These are phyloP conservation scores for Penicillium cosmopolitanum DNA, from an alignment of 495 filamentous ascomycete genomes.

Conservation along the genomic window DNA sequence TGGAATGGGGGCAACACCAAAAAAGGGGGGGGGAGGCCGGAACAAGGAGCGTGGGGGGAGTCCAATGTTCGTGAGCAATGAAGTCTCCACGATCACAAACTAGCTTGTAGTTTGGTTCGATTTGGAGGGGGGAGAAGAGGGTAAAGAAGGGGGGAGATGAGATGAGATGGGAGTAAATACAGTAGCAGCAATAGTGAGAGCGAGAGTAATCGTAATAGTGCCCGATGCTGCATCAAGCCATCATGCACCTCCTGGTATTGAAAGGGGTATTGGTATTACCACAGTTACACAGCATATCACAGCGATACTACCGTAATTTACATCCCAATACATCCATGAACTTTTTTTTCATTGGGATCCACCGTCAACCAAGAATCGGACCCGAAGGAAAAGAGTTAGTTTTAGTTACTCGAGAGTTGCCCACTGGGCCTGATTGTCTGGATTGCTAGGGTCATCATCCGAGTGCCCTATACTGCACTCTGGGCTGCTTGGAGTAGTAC, in stretches of 20 bases:
- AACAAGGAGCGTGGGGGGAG: neutral
- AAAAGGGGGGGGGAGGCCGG: conserved; percentile 11
- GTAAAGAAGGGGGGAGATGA: conserved; percentile 6
- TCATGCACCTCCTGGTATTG: conserved; percentile 31
- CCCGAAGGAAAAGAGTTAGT: neutral
- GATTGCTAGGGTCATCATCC: neutral
- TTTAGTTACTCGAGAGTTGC: neutral
- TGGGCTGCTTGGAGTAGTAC: too few species aligned
- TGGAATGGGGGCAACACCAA: conserved; percentile 25
- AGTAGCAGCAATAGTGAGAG: too few species aligned
- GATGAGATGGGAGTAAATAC: conserved; percentile 1
- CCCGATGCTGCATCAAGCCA: conserved; percentile 4
- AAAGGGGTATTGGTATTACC: too few species aligned
- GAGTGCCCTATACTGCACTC: neutral
- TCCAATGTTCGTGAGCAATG: neutral
- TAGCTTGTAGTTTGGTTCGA: neutral
- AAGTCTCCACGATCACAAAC: neutral
- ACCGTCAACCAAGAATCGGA: neutral
- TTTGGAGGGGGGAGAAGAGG: conserved; percentile 6
- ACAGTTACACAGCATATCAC: neutral
- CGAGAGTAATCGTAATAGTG: too few species aligned
- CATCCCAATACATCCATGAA: neutral
- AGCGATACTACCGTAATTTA: neutral
- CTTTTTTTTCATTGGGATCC: neutral
- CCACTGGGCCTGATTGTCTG: neutral